A percentile compares a stretch with the other conserved stretches of the same genome.
Conservation (phyloP, 192 early-diverging fungal species). For the Coemansia sp. region DNA sequence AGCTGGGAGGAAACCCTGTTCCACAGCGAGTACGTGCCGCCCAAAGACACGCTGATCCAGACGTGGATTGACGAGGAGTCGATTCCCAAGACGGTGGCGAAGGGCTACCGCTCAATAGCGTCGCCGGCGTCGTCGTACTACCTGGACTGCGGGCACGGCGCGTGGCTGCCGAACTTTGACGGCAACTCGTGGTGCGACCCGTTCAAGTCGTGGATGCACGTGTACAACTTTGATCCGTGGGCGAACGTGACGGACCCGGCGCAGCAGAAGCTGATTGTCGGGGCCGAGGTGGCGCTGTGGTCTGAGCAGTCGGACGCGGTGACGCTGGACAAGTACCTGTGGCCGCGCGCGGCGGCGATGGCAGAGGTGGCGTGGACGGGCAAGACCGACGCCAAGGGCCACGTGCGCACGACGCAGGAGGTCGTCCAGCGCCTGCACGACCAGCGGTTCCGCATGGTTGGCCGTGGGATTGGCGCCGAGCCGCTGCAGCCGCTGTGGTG, state of each 20-base stretch:
- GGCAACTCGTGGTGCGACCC: conserved; percentile 75
- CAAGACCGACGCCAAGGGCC: conserved; percentile 51
- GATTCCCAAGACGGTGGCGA: conserved; percentile 55
- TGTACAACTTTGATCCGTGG: conserved; percentile 65
- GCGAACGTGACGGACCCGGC: conserved; percentile 53
- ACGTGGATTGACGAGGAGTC: conserved; percentile 67
- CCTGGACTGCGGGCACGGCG: conserved; percentile 76
- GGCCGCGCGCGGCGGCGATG: conserved; percentile 67
- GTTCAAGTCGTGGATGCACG: conserved; percentile 72
- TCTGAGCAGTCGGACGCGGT: conserved; percentile 62
- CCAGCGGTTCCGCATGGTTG: conserved; percentile 69
- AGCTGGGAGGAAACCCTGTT: conserved; percentile 80
- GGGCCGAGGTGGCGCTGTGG: conserved; percentile 71
- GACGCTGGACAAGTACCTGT: conserved; percentile 61
- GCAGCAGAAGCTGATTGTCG: conserved; percentile 61
- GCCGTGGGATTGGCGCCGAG: conserved; percentile 63
- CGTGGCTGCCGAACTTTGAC: conserved; percentile 66
- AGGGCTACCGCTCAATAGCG: conserved; percentile 67
- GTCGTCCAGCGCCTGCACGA: conserved; percentile 66
- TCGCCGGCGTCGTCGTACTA: conserved; percentile 64
- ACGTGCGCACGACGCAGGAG: conserved; percentile 57
- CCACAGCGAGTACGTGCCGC: conserved; percentile 54
- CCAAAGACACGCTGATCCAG: conserved; percentile 67
- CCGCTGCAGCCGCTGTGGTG: conserved; percentile 78
- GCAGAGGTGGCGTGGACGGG: conserved; percentile 74